A percentile compares a stretch with the other conserved stretches of the same genome.
Conservation (phyloP, 441 rosid genomes). For the California macrophylla region DNA sequence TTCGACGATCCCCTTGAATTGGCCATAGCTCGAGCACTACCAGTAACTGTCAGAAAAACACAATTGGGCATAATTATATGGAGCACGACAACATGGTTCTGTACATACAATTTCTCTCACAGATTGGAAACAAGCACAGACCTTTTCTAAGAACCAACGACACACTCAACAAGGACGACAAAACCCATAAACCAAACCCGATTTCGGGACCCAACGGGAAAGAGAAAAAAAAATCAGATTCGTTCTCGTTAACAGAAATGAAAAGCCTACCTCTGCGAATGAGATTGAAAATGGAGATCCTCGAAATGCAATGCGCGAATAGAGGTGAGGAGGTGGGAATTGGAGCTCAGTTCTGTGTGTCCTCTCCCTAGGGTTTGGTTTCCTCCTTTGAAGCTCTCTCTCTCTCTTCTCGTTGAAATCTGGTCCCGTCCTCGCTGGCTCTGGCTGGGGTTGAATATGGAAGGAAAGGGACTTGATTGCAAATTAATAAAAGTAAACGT, state of each 20-base stretch:
- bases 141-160: not conserved
- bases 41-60: slow-evolving; percentile 25
- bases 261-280: slow-evolving; percentile 15
- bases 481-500: not conserved
- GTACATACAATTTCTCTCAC: not conserved
- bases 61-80: not conserved
- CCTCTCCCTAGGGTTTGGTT: slow-evolving; percentile 17
- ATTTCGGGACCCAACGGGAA: not conserved
- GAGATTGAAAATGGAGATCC: slow-evolving; percentile 35
- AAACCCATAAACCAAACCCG: not conserved
- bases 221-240: slow-evolving; percentile 20
- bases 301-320: slow-evolving; percentile 25
- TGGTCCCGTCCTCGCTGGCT: slow-evolving; percentile 7
- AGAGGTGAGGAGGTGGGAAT: slow-evolving; percentile 8
- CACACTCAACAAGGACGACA: not conserved
- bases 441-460: slow-evolving; percentile 7
- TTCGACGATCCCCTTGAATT: slow-evolving; percentile 75
- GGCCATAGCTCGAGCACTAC: slow-evolving; percentile 40
- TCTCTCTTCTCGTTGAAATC: slow-evolving; percentile 1
- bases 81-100: not conserved
- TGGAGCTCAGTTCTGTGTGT: slow-evolving; percentile 5
- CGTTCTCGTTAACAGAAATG: not conserved
- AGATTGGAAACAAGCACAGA: not conserved
- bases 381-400: not conserved
- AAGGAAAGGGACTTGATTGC: slow-evolving; percentile 16